Evolutionary conservation across 2,329 filamentous ascomycete species (phyloP), one percentile per base, ranked within the genome.

Genomic region (Passalora sequoiae): DNA sequence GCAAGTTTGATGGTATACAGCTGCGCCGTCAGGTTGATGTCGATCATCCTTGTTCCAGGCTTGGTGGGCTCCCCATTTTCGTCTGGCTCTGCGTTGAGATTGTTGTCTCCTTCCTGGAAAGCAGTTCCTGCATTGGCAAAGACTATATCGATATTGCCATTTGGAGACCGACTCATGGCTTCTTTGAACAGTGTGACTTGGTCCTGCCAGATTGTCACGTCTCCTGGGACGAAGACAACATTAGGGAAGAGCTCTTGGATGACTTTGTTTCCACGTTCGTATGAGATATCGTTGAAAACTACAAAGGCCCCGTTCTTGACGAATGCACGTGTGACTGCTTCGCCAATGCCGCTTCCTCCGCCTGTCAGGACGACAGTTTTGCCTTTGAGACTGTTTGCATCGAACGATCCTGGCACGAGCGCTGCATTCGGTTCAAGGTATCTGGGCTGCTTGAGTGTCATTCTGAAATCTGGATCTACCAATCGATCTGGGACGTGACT

Each of bases 311-410:
- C 60, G 4, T 50, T 46, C 9, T 41, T 41, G 25, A 57, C 59
- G 38, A 61, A 60, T 13, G 49, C 40, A 4, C 59, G 44, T 12
- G 33, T 4, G 6, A 8, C 10, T 16, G 27, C 38, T 40, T 40
- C 28, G 13, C 38, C 38, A 9, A 63, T 60, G 29, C 61, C 62
- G 51, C 60, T 64, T n/a, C 59, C 70, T 5, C 70, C 71, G 16
- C 70, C 69, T 1, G 70, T 73, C 9, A 73, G 63, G n/a, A 74
- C 63, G 19, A 70, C 68, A 0, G 66, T 69, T 50, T 72, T 74
- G 16, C 66, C 68, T 4, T 55, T 58, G 8, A 70, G 47, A 29
- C 65, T 61, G 35, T 53, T 57, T 12, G 47, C 44, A 48, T 72
- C 66, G 6, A 64, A 62, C 3, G 8, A 13, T 6, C 17, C 15